phyloP scores from a whole-genome alignment of 768 basidiomycete species.

The Russula ochroleuca region DNA sequence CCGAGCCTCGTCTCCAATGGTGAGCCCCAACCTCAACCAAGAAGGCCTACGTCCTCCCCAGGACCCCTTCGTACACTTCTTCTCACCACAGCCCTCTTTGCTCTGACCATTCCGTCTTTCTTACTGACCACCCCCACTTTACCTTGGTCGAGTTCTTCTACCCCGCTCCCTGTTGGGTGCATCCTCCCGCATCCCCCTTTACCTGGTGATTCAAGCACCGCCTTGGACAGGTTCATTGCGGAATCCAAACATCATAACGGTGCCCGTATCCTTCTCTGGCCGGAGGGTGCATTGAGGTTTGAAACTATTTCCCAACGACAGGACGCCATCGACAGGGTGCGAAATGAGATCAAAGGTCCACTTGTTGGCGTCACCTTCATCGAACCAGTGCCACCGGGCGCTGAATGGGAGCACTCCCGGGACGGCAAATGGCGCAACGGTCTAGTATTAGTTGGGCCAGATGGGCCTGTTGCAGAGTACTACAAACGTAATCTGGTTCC shows the following conservation, averaged over 20 bases:
- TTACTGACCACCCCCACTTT: constrained; percentile 40
- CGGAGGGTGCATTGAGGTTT: constrained; percentile 74
- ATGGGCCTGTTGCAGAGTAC: constrained; percentile 47
- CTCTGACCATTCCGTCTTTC: constrained; percentile 56
- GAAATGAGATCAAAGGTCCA: constrained; percentile 36
- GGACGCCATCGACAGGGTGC: constrained; percentile 46
- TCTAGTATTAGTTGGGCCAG: constrained; percentile 50
- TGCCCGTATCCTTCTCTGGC: constrained; percentile 69
- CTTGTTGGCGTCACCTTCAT: constrained; percentile 71
- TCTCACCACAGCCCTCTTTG: constrained; percentile 41
- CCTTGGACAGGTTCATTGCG: constrained; percentile 55
- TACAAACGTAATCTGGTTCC: constrained; percentile 78
- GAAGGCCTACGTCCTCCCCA: not conserved
- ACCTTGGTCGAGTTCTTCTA: constrained; percentile 39
- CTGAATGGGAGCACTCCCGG: constrained; percentile 35
- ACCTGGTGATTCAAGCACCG: constrained; percentile 41
- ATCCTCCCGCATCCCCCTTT: constrained; percentile 50
- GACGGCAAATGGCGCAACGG: constrained; percentile 53
- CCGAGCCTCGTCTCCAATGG: constrained; percentile 19
- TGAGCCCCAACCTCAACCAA: constrained; percentile 20
- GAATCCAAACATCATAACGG: constrained; percentile 47
- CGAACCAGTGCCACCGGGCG: constrained; percentile 46
- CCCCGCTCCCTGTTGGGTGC: constrained; percentile 62
- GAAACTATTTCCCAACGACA: constrained; percentile 45
- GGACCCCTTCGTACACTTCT: constrained; percentile 33